These are phyloP conservation scores for Salicornia ramosissima DNA, from an alignment of 148 eudicot genomes.

Conservation along the genomic window DNA sequence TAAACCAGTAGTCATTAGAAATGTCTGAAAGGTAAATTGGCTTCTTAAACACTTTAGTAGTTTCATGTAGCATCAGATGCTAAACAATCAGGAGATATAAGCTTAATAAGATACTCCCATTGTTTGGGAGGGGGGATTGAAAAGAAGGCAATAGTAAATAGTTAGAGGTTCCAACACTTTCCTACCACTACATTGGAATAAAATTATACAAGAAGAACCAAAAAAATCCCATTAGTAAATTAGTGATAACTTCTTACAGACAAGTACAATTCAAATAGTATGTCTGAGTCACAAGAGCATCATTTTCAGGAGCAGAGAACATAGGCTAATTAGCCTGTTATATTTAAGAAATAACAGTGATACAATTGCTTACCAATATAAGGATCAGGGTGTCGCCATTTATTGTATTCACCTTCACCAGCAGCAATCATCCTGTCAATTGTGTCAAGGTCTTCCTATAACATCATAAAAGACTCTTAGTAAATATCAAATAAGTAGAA, in stretches of 20 bases:
- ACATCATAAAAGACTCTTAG: constrained; percentile 10
- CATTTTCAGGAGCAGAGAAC: background rate
- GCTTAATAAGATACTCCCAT: too few relatives aligned
- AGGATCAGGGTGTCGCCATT: constrained; percentile 97
- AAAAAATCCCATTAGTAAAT: background rate
- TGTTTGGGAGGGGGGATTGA: too few relatives aligned
- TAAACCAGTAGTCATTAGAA: too few relatives aligned
- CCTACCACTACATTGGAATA: background rate
- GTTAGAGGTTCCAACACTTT: background rate
- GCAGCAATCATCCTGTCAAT: constrained; percentile 79
- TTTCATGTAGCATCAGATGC: background rate
- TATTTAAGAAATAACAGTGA: constrained; percentile 2
- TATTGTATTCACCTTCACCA: constrained; percentile 73
- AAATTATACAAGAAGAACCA: too few relatives aligned
- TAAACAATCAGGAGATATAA: background rate
- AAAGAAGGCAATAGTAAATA: background rate
- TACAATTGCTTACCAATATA: constrained; percentile 56
- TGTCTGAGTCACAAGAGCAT: background rate
- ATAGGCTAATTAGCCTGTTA: background rate
- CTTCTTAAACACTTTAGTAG: too few relatives aligned
- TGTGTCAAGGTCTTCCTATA: constrained; percentile 72
- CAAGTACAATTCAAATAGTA: background rate
- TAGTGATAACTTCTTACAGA: background rate
- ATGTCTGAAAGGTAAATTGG: background rate
- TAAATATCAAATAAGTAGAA: background rate